Conservation (phyloP, 371 early-diverging fungal species). For the Mucor irregularis region DNA sequence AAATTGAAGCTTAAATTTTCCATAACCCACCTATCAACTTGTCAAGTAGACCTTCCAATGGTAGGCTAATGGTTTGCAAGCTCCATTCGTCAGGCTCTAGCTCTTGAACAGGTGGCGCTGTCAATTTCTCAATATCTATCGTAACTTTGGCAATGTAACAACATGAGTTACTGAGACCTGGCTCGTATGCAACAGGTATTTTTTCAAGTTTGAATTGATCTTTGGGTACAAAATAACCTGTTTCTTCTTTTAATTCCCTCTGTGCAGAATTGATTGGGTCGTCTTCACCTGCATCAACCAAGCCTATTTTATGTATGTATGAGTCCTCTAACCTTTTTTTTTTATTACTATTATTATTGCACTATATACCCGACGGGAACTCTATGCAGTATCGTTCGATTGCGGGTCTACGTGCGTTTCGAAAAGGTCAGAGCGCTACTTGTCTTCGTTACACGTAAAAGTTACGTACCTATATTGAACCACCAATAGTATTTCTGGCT, state of each 20-base stretch:
- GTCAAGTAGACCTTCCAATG: slow-evolving; percentile 33
- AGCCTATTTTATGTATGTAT: slow-evolving; percentile 23
- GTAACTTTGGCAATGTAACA: slow-evolving; percentile 46
- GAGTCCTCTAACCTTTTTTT: not conserved
- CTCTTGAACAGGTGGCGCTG: slow-evolving; percentile 15
- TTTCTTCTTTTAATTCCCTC: slow-evolving; percentile 65
- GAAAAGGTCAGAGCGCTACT: too few relatives aligned
- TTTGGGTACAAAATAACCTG: slow-evolving; percentile 41
- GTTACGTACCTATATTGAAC: slow-evolving; percentile 56
- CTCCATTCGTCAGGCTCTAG: slow-evolving; percentile 62
- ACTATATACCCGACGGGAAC: slow-evolving; percentile 69
- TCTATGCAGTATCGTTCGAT: slow-evolving; percentile 56
- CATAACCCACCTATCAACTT: slow-evolving; percentile 48
- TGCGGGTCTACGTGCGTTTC: slow-evolving; percentile 47
- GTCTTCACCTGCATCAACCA: slow-evolving; percentile 54
- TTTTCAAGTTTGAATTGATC: slow-evolving; percentile 2
- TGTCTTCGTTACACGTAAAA: too few relatives aligned
- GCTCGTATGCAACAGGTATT: slow-evolving; percentile 55
- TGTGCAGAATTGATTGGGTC: slow-evolving; percentile 46
- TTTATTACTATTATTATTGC: not conserved
- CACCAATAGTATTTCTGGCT: slow-evolving; percentile 53
- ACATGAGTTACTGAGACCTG: slow-evolving; percentile 59
- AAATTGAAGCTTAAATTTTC: too few relatives aligned
- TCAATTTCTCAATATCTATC: slow-evolving; percentile 17
- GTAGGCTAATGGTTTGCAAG: slow-evolving; percentile 44